Conservation (phyloP, 1,284 basidiomycete genomes). For the Gastroboletus turbinatus region DNA sequence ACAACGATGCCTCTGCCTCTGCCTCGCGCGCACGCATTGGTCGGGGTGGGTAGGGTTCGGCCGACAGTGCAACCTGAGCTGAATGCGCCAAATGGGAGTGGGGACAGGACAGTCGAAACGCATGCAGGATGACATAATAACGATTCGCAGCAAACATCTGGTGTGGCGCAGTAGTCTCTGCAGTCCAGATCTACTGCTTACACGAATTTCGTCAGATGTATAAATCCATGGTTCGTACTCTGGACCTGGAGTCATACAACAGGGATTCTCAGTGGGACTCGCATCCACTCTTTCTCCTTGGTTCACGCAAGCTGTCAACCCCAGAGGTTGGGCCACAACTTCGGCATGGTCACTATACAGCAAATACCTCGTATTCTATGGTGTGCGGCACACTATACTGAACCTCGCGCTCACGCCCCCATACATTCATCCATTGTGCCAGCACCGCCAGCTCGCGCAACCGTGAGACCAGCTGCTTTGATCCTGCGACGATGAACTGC, state of each 20-base stretch:
- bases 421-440: no score
- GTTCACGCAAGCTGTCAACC: no score
- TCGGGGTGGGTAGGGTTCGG: neutral
- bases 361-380: no score
- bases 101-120: neutral
- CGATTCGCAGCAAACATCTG: neutral
- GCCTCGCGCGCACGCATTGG: neutral
- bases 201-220: neutral
- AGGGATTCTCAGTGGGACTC: neutral
- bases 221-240: neutral
- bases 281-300: neutral
- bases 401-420: no score
- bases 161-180: neutral
- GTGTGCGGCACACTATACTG: no score
- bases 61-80: neutral
- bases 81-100: neutral
- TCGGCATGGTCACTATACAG: no score
- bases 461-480: no score
- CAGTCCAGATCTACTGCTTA: neutral
- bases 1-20: no score
- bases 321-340: no score
- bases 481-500: no score
- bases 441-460: no score
- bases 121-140: neutral
- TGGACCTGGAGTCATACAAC: neutral